Conservation (phyloP, 139 green algal genomes). For the Tetraselmis chui region DNA sequence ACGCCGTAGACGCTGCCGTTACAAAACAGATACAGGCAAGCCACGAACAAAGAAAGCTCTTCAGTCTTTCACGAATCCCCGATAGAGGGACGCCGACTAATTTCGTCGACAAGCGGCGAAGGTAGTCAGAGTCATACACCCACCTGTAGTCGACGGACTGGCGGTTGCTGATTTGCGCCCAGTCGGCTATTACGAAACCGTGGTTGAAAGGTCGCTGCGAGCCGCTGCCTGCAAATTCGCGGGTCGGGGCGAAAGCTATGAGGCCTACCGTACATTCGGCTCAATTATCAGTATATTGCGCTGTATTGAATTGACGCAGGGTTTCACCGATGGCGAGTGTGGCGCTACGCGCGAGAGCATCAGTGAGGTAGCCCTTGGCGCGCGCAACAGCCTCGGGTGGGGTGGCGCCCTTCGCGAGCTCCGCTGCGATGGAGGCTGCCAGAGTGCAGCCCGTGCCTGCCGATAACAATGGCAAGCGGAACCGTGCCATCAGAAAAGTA, state of each 20-base stretch:
- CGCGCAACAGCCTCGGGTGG: constrained; percentile 42
- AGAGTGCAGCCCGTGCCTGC: constrained; percentile 77
- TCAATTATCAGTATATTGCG: too few species aligned
- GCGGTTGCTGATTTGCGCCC: background rate
- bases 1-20: constrained; percentile 67
- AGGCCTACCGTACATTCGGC: too few species aligned
- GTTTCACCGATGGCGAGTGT: constrained; percentile 45
- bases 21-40: too few species aligned
- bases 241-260: too few species aligned
- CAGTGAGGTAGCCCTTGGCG: constrained; percentile 64
- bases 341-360: constrained; percentile 43
- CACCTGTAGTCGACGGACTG: background rate
- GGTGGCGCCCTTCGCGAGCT: constrained; percentile 70
- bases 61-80: too few species aligned
- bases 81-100: too few species aligned
- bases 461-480: background rate
- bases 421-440: constrained; percentile 70
- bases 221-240: constrained; percentile 42
- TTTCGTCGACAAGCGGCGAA: too few species aligned
- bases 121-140: too few species aligned
- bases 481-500: too few species aligned
- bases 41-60: too few species aligned
- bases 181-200: constrained; percentile 18
- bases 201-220: constrained; percentile 75
- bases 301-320: too few species aligned